Evolutionary conservation across 495 filamentous ascomycete genomes (phyloP).

Genomic region (Podospora comata): DNA sequence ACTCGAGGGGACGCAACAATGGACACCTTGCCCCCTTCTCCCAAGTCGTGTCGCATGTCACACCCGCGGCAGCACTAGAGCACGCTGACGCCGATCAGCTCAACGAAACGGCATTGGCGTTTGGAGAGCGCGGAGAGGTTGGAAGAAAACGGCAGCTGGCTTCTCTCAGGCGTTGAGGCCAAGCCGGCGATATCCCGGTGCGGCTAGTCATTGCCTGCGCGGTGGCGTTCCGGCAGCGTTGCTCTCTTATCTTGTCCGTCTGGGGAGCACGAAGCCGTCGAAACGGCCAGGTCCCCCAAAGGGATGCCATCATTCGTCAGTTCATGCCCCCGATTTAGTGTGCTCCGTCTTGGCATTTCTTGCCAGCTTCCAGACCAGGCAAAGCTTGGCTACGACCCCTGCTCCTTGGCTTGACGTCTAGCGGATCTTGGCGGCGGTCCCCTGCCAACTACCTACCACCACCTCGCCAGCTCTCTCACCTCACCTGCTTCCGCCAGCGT

Average conservation of each 20-base stretch:
- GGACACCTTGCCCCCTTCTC: neutral
- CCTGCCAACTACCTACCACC: neutral
- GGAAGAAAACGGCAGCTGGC: conserved; percentile 6
- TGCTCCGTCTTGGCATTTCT: conserved; percentile 15
- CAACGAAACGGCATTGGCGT: conserved; percentile 4
- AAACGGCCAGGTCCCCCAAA: conserved; percentile 3
- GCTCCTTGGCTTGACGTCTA: conserved; percentile 10
- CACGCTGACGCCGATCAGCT: neutral
- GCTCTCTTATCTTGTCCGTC: conserved; percentile 18
- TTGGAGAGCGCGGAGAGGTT: conserved; percentile 6
- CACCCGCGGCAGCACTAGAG: neutral
- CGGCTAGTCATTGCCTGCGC: conserved; percentile 19
- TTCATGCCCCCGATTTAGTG: neutral
- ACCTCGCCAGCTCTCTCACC: neutral
- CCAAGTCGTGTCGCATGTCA: neutral
- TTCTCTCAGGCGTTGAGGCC: conserved; percentile 9
- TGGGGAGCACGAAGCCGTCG: conserved; percentile 17
- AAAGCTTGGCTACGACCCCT: conserved; percentile 14
- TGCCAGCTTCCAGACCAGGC: conserved; percentile 26
- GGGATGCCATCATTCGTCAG: conserved; percentile 18
- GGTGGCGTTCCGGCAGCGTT: conserved; percentile 16
- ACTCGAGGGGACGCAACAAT: neutral
- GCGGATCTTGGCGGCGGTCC: neutral
- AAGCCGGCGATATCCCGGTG: conserved; percentile 33
- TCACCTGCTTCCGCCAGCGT: neutral